A percentile compares a stretch with the other conserved stretches of the same genome.
phyloP scores from a whole-genome alignment of 805 yeast genomes.

The Saturnispora zaruensis region DNA sequence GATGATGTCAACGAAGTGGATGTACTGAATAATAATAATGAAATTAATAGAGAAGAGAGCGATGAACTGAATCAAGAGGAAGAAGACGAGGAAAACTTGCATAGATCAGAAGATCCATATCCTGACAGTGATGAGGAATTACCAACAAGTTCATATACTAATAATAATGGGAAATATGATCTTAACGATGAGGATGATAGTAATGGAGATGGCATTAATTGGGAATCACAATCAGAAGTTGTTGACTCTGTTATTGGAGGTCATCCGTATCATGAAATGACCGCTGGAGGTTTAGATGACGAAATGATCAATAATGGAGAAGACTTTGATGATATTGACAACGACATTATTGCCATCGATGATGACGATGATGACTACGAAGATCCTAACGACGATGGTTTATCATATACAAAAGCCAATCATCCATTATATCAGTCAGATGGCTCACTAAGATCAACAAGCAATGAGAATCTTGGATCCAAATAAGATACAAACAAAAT shows the following conservation, averaged over 20 bases:
- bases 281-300: conserved; percentile 31
- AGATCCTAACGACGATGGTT: conserved; percentile 78
- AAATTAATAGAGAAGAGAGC: conserved; percentile 18
- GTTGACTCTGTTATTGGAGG: conserved; percentile 27
- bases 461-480: conserved; percentile 9
- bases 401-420: conserved; percentile 53
- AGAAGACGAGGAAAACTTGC: conserved; percentile 1
- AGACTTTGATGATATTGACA: conserved; percentile 44
- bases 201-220: conserved; percentile 8
- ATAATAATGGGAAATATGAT: background rate
- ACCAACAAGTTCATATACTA: background rate
- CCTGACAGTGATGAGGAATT: conserved; percentile 7
- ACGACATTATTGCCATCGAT: conserved; percentile 12
- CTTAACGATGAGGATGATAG: conserved; percentile 3
- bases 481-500: background rate
- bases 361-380: conserved; percentile 54
- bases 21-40: conserved; percentile 15
- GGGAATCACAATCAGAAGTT: conserved; percentile 7
- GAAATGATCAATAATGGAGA: conserved; percentile 39
- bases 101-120: conserved; percentile 2
- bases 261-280: conserved; percentile 30
- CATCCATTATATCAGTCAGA: conserved; percentile 53
- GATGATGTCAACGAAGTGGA: conserved; percentile 16
- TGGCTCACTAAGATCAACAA: conserved; percentile 23
- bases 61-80: conserved; percentile 11